These are phyloP conservation scores for Lepiota subincarnata DNA, from an alignment of 768 basidiomycete genomes.

Conservation along the genomic window DNA sequence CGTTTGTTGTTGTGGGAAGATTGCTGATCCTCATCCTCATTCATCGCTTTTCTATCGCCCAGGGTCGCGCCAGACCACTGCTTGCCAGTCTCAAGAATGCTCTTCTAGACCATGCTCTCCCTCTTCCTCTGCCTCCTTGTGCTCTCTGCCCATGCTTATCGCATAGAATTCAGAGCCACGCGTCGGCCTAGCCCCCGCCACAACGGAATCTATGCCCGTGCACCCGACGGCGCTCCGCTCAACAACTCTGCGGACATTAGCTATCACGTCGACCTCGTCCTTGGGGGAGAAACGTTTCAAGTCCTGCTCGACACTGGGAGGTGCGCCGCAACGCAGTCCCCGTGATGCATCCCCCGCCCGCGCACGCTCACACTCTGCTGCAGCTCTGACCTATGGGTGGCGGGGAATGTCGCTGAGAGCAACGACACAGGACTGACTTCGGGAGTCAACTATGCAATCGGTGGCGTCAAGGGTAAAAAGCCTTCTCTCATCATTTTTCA, in stretches of 20 bases:
- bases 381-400: constrained; percentile 67
- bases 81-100: background rate
- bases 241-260: constrained; percentile 34
- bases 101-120: background rate
- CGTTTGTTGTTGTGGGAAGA: constrained; percentile 11
- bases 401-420: constrained; percentile 36
- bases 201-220: background rate
- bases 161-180: constrained; percentile 1
- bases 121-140: background rate
- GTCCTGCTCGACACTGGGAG: constrained; percentile 47
- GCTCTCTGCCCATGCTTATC: constrained; percentile 11
- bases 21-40: constrained; percentile 11
- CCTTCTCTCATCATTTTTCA: background rate
- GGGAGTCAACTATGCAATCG: constrained; percentile 51
- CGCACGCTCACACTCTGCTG: background rate
- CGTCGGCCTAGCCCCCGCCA: background rate
- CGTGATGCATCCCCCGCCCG: background rate
- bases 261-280: constrained; percentile 34
- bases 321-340: constrained; percentile 19
- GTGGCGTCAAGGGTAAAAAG: constrained; percentile 42
- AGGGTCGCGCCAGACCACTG: constrained; percentile 9
- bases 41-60: background rate
- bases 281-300: constrained; percentile 31
- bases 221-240: constrained; percentile 14
- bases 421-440: constrained; percentile 33